Evolutionary conservation across 768 basidiomycete genomes (phyloP).

Genomic region (Russula foetens): DNA sequence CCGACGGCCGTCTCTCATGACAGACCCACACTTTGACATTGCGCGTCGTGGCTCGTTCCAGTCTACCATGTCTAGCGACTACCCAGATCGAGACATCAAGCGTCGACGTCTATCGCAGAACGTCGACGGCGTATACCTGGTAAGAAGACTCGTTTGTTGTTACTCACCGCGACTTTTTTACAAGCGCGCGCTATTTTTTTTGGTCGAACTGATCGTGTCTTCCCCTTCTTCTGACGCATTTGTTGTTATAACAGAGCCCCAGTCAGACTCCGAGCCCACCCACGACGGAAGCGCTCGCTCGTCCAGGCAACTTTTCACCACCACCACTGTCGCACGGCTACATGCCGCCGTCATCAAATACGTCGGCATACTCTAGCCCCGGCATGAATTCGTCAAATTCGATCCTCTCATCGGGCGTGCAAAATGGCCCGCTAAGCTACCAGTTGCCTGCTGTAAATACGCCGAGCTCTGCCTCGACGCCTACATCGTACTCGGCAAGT

Average conservation of each 20-base stretch:
- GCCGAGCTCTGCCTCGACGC: conserved; percentile 17
- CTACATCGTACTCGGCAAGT: conserved; percentile 78
- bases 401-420: conserved; percentile 13
- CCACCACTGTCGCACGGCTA: conserved; percentile 19
- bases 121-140: conserved; percentile 25
- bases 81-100: conserved; percentile 21
- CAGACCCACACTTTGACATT: conserved; percentile 19
- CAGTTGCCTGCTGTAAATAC: conserved; percentile 9
- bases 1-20: conserved; percentile 16
- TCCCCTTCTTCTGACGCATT: background rate
- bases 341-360: conserved; percentile 15
- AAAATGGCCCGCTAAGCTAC: conserved; percentile 14
- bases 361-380: conserved; percentile 18
- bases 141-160: conserved; percentile 10
- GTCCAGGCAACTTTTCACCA: conserved; percentile 17
- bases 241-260: conserved; percentile 17
- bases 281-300: conserved; percentile 22
- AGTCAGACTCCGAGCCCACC: conserved; percentile 27
- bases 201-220: too few relatives aligned
- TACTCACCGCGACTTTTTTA: background rate
- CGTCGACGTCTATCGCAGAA: conserved; percentile 25
- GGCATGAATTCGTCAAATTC: conserved; percentile 13
- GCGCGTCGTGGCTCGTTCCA: conserved; percentile 14
- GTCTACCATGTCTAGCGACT: conserved; percentile 22
- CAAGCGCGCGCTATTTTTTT: background rate